Conservation (phyloP, 1,139 yeast genomes). For the Magnusiomyces tetraspermus region DNA sequence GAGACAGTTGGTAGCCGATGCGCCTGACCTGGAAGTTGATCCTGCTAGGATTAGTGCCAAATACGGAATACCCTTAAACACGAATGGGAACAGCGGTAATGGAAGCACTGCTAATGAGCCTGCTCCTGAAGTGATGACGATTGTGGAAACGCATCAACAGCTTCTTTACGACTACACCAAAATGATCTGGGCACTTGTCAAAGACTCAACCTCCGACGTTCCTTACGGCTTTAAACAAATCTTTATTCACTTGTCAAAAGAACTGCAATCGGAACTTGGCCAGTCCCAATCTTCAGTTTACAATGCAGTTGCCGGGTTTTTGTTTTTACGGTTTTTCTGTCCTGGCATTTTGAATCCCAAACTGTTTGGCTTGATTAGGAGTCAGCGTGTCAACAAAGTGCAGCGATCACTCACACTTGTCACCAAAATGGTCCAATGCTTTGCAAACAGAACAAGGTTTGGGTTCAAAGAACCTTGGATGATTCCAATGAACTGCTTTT, state of each 20-base stretch:
- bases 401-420: conserved; percentile 73
- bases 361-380: conserved; percentile 59
- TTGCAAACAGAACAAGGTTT: conserved; percentile 69
- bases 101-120: neutral
- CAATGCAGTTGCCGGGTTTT: conserved; percentile 68
- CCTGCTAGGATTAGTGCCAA: conserved; percentile 43
- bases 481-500: conserved; percentile 57
- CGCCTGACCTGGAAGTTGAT: conserved; percentile 64
- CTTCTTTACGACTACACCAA: conserved; percentile 49
- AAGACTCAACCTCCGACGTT: conserved; percentile 59
- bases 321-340: conserved; percentile 78
- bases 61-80: too few relatives aligned
- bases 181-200: conserved; percentile 64
- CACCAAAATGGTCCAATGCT: conserved; percentile 72
- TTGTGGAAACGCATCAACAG: conserved; percentile 42
- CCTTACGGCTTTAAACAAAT: conserved; percentile 56
- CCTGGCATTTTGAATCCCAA: conserved; percentile 90
- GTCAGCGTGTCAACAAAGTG: conserved; percentile 59
- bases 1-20: conserved; percentile 42
- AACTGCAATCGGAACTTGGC: conserved; percentile 13
- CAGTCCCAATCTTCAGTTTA: conserved; percentile 3
- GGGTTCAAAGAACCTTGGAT: conserved; percentile 80
- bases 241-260: conserved; percentile 25
- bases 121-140: conserved; percentile 31
- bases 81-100: neutral